These are phyloP conservation scores for Cyberlindnera euphorbiiphila DNA, from an alignment of 805 yeast genomes.

Conservation along the genomic window DNA sequence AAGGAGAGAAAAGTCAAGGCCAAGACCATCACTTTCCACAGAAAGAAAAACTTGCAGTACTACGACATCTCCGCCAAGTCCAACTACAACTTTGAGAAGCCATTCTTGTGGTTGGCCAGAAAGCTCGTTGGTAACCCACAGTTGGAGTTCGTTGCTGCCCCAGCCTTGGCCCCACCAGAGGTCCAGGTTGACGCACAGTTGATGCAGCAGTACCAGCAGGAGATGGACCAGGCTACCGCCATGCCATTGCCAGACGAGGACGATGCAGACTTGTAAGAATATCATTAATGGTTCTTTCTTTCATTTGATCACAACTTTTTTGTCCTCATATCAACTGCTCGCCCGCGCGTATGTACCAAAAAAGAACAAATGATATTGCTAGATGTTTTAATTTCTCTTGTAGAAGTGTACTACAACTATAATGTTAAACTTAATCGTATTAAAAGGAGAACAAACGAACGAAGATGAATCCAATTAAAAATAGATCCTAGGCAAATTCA, in stretches of 20 bases:
- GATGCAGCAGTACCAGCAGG: slow-evolving; percentile 98
- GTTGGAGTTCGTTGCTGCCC: slow-evolving; percentile 97
- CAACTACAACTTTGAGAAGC: slow-evolving; percentile 99
- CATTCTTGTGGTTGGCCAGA: slow-evolving; percentile 99
- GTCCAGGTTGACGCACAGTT: slow-evolving; percentile 94
- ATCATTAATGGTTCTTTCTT: neutral
- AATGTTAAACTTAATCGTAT: too few species aligned
- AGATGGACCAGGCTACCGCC: slow-evolving; percentile 99
- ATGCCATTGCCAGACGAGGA: slow-evolving; percentile 99
- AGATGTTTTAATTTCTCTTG: too few species aligned
- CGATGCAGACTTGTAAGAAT: slow-evolving; percentile 95
- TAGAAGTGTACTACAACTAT: too few species aligned
- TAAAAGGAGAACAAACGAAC: too few species aligned
- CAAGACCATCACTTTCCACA: slow-evolving; percentile 99
- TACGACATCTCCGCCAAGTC: slow-evolving; percentile 99
- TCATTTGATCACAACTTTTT: neutral
- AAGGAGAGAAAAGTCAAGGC: slow-evolving; percentile 99
- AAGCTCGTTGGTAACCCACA: slow-evolving; percentile 97
- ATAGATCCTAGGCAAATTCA: too few species aligned
- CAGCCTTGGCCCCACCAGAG: slow-evolving; percentile 99
- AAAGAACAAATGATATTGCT: neutral
- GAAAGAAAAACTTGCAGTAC: slow-evolving; percentile 99
- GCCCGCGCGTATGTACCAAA: neutral
- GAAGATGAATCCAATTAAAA: too few species aligned
- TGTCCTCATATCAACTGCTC: neutral